Conservation (phyloP, 371 early-diverging fungal genomes). For the Sporodiniella umbellata region DNA sequence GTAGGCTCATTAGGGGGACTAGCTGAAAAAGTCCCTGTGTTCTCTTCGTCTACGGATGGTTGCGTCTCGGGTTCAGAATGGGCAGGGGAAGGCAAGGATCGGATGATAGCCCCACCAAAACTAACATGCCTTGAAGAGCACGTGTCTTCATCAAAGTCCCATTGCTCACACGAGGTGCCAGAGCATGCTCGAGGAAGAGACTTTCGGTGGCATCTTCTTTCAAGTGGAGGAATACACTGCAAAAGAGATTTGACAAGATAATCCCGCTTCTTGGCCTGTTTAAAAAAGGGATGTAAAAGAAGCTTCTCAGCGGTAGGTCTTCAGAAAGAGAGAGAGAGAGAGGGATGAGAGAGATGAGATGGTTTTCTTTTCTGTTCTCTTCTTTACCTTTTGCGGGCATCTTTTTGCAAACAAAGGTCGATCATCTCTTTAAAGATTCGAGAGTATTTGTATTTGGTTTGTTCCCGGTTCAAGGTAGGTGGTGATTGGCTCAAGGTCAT, state of each 20-base stretch:
- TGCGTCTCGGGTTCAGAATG: conserved; percentile 4
- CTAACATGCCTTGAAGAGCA: conserved; percentile 26
- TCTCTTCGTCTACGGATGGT: conserved; percentile 32
- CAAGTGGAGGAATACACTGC: conserved; percentile 67
- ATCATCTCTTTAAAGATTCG: conserved; percentile 85
- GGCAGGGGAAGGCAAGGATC: conserved; percentile 1
- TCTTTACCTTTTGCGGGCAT: conserved; percentile 70
- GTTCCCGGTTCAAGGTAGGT: conserved; percentile 80
- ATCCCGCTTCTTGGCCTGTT: conserved; percentile 67
- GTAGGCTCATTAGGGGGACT: not conserved
- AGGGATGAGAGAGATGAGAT: not conserved
- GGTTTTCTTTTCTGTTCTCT: no score
- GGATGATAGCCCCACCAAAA: conserved; percentile 33
- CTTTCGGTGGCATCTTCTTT: conserved; percentile 52
- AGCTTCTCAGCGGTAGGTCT: conserved; percentile 83
- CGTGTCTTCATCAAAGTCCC: conserved; percentile 41
- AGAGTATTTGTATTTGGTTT: conserved; percentile 70
- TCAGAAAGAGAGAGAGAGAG: no score
- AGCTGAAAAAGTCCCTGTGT: not conserved
- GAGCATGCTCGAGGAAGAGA: no score
- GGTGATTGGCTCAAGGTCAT: conserved; percentile 87
- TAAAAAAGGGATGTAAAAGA: conserved; percentile 75
- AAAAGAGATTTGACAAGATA: conserved; percentile 60
- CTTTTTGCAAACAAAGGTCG: conserved; percentile 78
- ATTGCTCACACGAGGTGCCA: conserved; percentile 37